phyloP scores from a whole-genome alignment of 148 eudicot genomes.

The Agrostemma githago region DNA sequence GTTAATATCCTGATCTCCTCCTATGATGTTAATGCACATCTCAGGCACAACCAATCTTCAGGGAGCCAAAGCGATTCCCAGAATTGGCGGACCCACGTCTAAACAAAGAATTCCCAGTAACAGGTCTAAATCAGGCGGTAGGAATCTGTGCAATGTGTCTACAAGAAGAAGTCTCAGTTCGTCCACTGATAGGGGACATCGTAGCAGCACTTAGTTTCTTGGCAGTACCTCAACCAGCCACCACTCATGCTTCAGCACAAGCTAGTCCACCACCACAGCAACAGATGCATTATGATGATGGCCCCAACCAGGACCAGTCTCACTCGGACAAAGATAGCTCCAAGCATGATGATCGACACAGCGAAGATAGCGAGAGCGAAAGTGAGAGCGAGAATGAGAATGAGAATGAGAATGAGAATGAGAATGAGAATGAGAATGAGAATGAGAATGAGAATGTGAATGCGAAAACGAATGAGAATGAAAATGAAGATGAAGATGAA shows the following conservation, averaged over 20 bases:
- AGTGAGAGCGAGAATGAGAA: neutral
- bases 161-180: constrained; percentile 63
- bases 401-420: neutral
- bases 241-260: constrained; percentile 25
- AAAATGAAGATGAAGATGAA: neutral
- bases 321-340: constrained; percentile 20
- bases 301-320: constrained; percentile 11
- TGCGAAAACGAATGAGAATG: no score
- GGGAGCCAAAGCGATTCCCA: constrained; percentile 58
- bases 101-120: constrained; percentile 39
- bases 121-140: constrained; percentile 70
- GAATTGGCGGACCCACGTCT: constrained; percentile 76
- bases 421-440: neutral
- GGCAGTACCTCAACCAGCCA: constrained; percentile 26
- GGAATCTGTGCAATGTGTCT: constrained; percentile 88
- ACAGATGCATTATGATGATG: constrained; percentile 31
- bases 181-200: constrained; percentile 66
- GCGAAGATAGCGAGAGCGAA: constrained; percentile 17
- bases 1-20: neutral
- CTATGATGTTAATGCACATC: constrained; percentile 11
- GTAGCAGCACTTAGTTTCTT: constrained; percentile 67
- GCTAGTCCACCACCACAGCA: constrained; percentile 35
- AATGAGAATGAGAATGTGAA: neutral
- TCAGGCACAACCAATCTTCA: constrained; percentile 80
- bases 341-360: constrained; percentile 16